Conservation (phyloP, 441 rosid genomes). For the Pelargonium fulgidum region DNA sequence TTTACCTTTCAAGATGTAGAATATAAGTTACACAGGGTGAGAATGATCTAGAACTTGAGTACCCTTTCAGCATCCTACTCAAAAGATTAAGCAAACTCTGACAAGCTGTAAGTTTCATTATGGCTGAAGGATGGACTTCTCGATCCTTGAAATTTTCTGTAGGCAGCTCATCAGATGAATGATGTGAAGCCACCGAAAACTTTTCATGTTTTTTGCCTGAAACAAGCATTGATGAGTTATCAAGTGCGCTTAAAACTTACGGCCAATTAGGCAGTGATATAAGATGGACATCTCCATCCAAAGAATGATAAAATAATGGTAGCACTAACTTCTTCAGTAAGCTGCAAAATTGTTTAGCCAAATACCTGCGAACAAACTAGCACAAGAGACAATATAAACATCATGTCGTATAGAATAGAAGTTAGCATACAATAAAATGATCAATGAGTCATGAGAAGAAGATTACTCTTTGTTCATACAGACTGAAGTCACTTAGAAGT, state of each 20-base stretch:
- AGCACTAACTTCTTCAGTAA: constrained; percentile 44
- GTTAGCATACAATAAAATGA: not conserved
- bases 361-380: constrained; percentile 86
- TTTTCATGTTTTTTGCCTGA: constrained; percentile 24
- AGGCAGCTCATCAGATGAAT: constrained; percentile 24
- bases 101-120: constrained; percentile 42
- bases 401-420: constrained; percentile 8
- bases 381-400: constrained; percentile 29
- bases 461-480: constrained; percentile 67
- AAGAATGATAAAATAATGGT: constrained; percentile 28
- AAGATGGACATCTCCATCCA: constrained; percentile 33
- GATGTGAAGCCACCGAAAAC: constrained; percentile 17
- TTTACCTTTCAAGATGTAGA: constrained; percentile 77
- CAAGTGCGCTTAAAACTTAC: constrained; percentile 46
- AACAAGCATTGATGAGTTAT: constrained; percentile 28
- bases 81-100: constrained; percentile 53
- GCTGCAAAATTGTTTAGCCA: constrained; percentile 55
- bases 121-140: constrained; percentile 22
- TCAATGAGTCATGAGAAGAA: not conserved
- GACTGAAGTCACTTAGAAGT: constrained; percentile 51
- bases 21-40: constrained; percentile 41
- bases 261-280: constrained; percentile 53
- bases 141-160: constrained; percentile 31
- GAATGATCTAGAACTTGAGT: constrained; percentile 51
- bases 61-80: constrained; percentile 73